These are phyloP conservation scores for Bryoerythrophyllum caledonicum DNA, from an alignment of 225 moss, liverwort and hornwort species.

Conservation along the genomic window DNA sequence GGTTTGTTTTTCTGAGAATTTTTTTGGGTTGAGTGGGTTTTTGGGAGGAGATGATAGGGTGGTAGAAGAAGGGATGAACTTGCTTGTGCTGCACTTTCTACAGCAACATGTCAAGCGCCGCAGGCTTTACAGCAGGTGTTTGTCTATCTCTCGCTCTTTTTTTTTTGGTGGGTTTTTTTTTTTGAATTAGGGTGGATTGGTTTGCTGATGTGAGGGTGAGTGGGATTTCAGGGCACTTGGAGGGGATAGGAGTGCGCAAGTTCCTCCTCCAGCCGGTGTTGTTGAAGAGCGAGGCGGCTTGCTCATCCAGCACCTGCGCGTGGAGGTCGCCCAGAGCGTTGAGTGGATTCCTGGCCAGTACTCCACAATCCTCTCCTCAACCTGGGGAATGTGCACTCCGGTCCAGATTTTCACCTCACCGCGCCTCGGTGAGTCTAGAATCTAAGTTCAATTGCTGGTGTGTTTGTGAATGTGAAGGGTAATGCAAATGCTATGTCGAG, in stretches of 20 bases:
- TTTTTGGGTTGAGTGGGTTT: neutral
- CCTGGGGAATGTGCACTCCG: constrained; percentile 31
- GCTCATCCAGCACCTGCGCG: constrained; percentile 43
- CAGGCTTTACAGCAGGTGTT: constrained; percentile 54
- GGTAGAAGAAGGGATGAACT: constrained; percentile 30
- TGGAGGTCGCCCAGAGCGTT: constrained; percentile 53
- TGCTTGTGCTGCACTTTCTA: constrained; percentile 35
- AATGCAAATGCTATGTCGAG: neutral
- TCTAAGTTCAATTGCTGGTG: neutral
- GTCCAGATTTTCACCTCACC: constrained; percentile 21
- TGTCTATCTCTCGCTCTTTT: neutral
- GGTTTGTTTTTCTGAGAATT: no score
- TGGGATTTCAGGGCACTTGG: constrained; percentile 39
- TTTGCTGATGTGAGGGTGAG: constrained; percentile 2
- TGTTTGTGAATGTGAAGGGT: neutral
- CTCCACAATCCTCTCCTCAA: constrained; percentile 43
- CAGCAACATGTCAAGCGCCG: constrained; percentile 37
- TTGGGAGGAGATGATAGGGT: constrained; percentile 27
- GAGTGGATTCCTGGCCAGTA: constrained; percentile 63
- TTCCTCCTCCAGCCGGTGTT: constrained; percentile 48
- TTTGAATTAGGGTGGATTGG: neutral
- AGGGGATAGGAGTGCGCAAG: constrained; percentile 57
- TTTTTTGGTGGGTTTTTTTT: neutral
- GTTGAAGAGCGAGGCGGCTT: constrained; percentile 37
- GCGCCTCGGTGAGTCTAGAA: constrained; percentile 34